Evolutionary conservation across 2,329 filamentous ascomycete genomes (phyloP), one percentile per base, ranked within the genome.

Genomic region (Stachybotrys elegans): DNA sequence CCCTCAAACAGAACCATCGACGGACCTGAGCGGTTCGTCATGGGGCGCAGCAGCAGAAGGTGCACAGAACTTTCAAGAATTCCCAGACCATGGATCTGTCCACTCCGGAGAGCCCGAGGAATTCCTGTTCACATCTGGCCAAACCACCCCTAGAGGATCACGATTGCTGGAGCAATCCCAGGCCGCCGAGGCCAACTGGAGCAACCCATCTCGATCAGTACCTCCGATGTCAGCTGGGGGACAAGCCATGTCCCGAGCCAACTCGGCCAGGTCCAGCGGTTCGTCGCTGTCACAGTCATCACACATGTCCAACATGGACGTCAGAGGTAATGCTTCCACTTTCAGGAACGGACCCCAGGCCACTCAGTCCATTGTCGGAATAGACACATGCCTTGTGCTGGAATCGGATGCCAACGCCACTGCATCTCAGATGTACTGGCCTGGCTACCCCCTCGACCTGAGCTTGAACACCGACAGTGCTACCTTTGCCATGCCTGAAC

Each of bases 11-110:
- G 76, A 73, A 75, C 73, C 75, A 70, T 67, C 73, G 62, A 55
- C 72, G 59, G 76, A 78, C 70, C 71, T 76, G 62, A 63, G 63
- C 56, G 70, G 73, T 68, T 69, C 74, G 60, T 67, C 73, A 58
- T 81, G 77, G 77, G 76, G 72, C 55, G 59, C 71, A 59, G 66
- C 74, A 69, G 67, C 67, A 69, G 77, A 81, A 73, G 75, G 75
- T 58, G 57, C 73, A 76, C 77, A 79, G 72, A 77, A 75, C 73
- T 76, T 78, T 62, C 69, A 68, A 62, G 71, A 73, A 52, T 74
- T 71, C 60, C 65, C 70, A 59, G 72, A 75, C 56, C 66, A 68
- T 58, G 71, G 69, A 68, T 72, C 71, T 51, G 63, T 65, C 53
- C 67, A 70, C 53, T 63, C 68, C 56, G 73, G 71, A 71, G 75